Percentiles rank a stretch among this genome's conserved stretches.
phyloP scores from a whole-genome alignment of 139 green algal species.

The Volvox reticuliferus region DNA sequence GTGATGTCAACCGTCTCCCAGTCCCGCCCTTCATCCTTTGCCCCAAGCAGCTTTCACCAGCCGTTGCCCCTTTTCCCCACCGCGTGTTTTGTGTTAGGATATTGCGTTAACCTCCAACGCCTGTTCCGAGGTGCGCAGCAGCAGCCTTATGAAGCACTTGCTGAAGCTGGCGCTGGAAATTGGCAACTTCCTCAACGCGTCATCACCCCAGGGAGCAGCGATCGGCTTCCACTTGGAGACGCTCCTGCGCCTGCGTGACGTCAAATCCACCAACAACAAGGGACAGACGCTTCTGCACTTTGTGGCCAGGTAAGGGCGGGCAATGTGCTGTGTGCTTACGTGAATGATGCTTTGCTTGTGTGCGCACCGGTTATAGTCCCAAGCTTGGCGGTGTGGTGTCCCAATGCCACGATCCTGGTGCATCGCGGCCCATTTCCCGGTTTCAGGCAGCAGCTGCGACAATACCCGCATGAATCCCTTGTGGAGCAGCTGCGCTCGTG shows the following conservation, averaged over 20 bases:
- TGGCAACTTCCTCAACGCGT: slow-evolving; percentile 76
- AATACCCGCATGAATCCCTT: slow-evolving; percentile 72
- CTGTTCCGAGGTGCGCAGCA: slow-evolving; percentile 60
- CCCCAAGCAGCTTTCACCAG: too few species aligned
- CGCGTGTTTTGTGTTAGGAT: background rate
- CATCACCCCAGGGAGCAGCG: slow-evolving; percentile 41
- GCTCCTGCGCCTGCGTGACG: slow-evolving; percentile 70
- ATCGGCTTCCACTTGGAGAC: slow-evolving; percentile 66
- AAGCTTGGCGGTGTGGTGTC: too few species aligned
- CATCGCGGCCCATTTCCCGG: too few species aligned
- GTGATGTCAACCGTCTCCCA: too few species aligned
- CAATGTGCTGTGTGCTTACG: too few species aligned
- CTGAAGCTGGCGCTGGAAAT: slow-evolving; percentile 62
- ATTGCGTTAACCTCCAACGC: slow-evolving; percentile 44
- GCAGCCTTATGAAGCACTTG: slow-evolving; percentile 55
- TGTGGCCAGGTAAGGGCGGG: slow-evolving; percentile 58
- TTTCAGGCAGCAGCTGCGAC: slow-evolving; percentile 61
- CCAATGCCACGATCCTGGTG: too few species aligned
- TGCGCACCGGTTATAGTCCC: too few species aligned
- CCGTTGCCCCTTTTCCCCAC: background rate
- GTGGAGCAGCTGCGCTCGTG: slow-evolving; percentile 51
- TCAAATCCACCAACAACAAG: slow-evolving; percentile 59
- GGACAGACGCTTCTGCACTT: slow-evolving; percentile 75
- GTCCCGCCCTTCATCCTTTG: too few species aligned
- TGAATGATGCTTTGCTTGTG: too few species aligned